These are phyloP conservation scores for Vitis labrusca DNA, from an alignment of 164 flowering plant genomes.

Conservation along the genomic window DNA sequence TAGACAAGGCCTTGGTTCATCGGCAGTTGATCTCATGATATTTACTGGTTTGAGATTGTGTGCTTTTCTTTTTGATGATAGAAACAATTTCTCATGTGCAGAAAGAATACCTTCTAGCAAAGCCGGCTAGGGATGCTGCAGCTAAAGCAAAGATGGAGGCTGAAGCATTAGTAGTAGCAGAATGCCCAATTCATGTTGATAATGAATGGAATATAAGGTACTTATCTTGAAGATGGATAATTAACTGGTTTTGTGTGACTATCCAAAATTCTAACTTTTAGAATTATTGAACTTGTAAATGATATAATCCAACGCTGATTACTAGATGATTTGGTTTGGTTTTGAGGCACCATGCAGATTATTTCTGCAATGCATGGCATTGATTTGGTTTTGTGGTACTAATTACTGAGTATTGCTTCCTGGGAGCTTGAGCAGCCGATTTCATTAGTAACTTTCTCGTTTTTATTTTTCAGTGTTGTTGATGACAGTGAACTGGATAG, in stretches of 20 bases:
- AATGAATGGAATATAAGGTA: constrained; percentile 98
- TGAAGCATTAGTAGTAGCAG: constrained; percentile 42
- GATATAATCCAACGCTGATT: no score
- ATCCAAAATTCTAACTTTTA: not conserved
- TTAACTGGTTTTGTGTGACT: not conserved
- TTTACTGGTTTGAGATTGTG: constrained; percentile 4
- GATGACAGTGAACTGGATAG: constrained; percentile 53
- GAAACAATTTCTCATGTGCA: constrained; percentile 31
- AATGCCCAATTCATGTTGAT: constrained; percentile 70
- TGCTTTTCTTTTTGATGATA: constrained; percentile 19
- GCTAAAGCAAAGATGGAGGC: constrained; percentile 86
- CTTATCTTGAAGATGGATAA: not conserved
- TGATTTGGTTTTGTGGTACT: constrained; percentile 1
- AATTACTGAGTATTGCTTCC: not conserved
- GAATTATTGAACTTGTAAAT: not conserved
- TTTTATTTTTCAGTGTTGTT: constrained; percentile 60
- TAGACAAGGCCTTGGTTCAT: constrained; percentile 2
- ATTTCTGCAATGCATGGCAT: not conserved
- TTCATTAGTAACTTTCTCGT: constrained; percentile 1
- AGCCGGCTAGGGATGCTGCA: constrained; percentile 89
- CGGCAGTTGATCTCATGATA: not conserved
- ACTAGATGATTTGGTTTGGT: no score
- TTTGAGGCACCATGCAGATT: not conserved
- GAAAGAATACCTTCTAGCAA: constrained; percentile 66
- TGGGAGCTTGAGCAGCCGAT: constrained; percentile 2